Evolutionary conservation across 108 stramenopile genomes (phyloP), one percentile per base, ranked within the genome.

Genomic region (Pseudonitzschia delicatissima): DNA sequence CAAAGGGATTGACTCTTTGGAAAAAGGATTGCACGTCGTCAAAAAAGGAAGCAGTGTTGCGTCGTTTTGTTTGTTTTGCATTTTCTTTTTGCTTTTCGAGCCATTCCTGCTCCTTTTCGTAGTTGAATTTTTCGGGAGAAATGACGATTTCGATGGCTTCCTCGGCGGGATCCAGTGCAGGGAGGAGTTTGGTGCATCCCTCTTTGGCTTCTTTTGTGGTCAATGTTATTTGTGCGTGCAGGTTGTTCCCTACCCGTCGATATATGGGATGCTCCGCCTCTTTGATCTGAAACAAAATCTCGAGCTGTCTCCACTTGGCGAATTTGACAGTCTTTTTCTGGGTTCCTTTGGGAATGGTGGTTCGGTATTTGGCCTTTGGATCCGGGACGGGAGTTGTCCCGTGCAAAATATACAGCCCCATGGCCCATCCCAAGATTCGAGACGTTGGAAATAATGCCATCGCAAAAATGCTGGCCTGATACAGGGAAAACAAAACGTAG

Each of bases 221-320:
- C 26, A 91, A 57, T 50, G 37, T 67, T 3, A 86, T 49, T 8
- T 37, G 49, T 25, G 82, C 76, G 23, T 82, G 76, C 63, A 91
- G 77, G 50, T 91, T 76, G 57, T 91, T 85, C 11, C 78, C 84
- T 9, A 68, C 62, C 0, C 87, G 81, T 45, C 44, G 64, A 66
- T 68, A 91, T 0, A 29, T 47, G 15, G 73, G 61, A 63, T 91
- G 83, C 2, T 69, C 71, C 33, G 62, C 81, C 66, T 84, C 87
- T 34, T 81, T 51, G 26, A 91, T 57, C 23, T 86, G 51, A 72
- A 91, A 88, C 11, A 86, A 71, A 6, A 87, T 70, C 70, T 91
- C 87, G 20, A 57, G n/a, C n/a, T n/a, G n/a, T n/a, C n/a, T 4
- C 55, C 36, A 15, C 55, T 36, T 40, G 57, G n/a, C 49, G 51